Conservation (phyloP, 805 yeast species). For the Yarrowia sp. region DNA sequence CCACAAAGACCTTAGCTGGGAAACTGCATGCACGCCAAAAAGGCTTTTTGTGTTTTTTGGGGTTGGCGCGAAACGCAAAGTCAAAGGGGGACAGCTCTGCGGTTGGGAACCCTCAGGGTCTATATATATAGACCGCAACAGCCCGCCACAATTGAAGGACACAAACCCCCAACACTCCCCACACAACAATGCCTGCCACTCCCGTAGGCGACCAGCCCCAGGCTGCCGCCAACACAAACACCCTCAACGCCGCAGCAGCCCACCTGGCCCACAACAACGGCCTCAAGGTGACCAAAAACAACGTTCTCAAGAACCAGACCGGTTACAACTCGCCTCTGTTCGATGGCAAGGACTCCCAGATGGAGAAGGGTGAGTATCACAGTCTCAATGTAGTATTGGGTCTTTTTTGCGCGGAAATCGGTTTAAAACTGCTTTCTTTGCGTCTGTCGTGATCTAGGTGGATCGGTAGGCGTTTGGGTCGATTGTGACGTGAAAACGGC, state of each 20-base stretch:
- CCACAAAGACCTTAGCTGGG: not conserved
- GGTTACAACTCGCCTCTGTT: conserved; percentile 78
- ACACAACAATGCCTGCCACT: conserved; percentile 22
- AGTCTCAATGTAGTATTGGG: too few species aligned
- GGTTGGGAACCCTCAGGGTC: not conserved
- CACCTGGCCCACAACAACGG: conserved; percentile 24
- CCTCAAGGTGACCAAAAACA: conserved; percentile 7
- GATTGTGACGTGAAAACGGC: not conserved
- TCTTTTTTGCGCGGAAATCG: too few species aligned
- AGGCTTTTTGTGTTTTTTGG: not conserved
- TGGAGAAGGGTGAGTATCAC: conserved; percentile 45
- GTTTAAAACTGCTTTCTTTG: not conserved
- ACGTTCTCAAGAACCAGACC: conserved; percentile 27
- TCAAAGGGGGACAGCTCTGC: not conserved
- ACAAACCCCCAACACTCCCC: not conserved
- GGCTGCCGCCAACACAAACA: conserved; percentile 13
- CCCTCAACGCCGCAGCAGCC: conserved; percentile 25
- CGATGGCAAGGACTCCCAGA: conserved; percentile 75
- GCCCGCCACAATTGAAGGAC: not conserved
- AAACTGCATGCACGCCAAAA: not conserved
- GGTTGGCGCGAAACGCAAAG: not conserved
- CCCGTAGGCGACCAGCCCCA: conserved; percentile 25
- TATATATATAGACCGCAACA: not conserved
- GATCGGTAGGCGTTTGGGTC: not conserved
- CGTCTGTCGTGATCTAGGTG: not conserved